Base-by-base conservation (phyloP, 78 protist genomes). In the Dictyostelium capitatum region DNA sequence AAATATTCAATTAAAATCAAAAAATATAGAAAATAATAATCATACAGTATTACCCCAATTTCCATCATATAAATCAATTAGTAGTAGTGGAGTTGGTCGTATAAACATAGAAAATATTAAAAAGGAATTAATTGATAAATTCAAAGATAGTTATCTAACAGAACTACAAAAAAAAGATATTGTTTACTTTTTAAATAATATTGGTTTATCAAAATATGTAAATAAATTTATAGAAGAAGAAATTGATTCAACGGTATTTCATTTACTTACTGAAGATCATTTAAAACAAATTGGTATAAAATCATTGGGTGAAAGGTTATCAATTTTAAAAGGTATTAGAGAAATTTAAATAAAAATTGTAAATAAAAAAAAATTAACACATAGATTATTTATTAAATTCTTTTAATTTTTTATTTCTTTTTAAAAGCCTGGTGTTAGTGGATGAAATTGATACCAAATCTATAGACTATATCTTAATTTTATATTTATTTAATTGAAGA, bases 141-240 rank as follows among this genome's bases (percentile, higher is more conserved):
- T 74, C 19, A 72, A 64, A 54, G 75, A 84, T 65, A 84, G 91
- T 84, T 74, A 77, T 56, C 48, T 84, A 56, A 74, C 79, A 5
- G 91, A 84, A 48, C 23, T 32, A 17, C 82, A 84, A 25, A 84
- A 65, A 77, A 87, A 74, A 85, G 90, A 84, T 74, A 64, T 84
- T 3, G 59, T 46, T 74, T 84, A 43, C 28, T 84, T 84, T 74
- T 57, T 84, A 46, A 84, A 57, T 28, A 72, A 77, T 46, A 72
- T 84, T n/a, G 91, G 91, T 43, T 74, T 84, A 82, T 43, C 81
- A 30, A 84, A 84, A 59, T 84, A 53, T 84, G 62, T 84, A 74
- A 84, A 84, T 74, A 84, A 48, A 69, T 84, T 84, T 74, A 84
- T 84, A 48, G 91, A 84, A 47, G 83, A 84, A 43, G 91, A 84